Evolutionary conservation across 2,329 filamentous ascomycete genomes (phyloP), one percentile per base, ranked within the genome.

Genomic region (Trichoderma semiorbis): DNA sequence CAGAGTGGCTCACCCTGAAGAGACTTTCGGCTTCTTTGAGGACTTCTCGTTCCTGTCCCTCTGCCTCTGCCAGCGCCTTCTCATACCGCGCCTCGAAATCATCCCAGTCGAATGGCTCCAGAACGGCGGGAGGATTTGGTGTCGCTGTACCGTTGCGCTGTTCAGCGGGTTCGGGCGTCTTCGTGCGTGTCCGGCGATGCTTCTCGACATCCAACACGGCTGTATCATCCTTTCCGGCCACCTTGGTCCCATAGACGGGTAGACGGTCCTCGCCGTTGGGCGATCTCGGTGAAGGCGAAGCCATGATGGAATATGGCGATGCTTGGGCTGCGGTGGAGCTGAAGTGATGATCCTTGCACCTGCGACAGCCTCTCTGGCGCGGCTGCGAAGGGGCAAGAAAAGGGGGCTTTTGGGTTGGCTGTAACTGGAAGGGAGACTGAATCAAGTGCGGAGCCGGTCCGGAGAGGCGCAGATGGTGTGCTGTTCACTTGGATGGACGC

Each of bases 51-150:
- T 97, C 94, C 2, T 89, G 83, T 2, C 84, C 83, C 66, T 90
- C 87, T 39, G 91, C 88, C 53, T 90, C 85, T 16, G 84, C 81
- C 76, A 97, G 87, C 21, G 89, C 89, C 67, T 87, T 83, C 72
- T 91, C 85, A 76, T 94, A 97, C 55, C 89, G 88, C 1, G 83
- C 78, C 79, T 94, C 87, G 36, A 97, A 90, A n/a, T 91, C 87
- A 3, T 90, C 84, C 94, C 94, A 97, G 80, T 95, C 89, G 77
- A 93, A 94, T 0, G 77, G 82, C 69, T 83, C 81, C 73, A 93
- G 82, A 67, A 83, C 81, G 21, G 85, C 85, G 0, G 87, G 85
- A 2, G 87, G 87, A 76, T 83, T 83, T n/a, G 85, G 85, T 12
- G 84, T 81, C 61, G 77, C 76, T 16, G 36, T 79, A 68, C 77